Evolutionary conservation across 345 rosid genomes (phyloP), one percentile per base, ranked within the genome.

Genomic region (Eucalyptus pauciflora): DNA sequence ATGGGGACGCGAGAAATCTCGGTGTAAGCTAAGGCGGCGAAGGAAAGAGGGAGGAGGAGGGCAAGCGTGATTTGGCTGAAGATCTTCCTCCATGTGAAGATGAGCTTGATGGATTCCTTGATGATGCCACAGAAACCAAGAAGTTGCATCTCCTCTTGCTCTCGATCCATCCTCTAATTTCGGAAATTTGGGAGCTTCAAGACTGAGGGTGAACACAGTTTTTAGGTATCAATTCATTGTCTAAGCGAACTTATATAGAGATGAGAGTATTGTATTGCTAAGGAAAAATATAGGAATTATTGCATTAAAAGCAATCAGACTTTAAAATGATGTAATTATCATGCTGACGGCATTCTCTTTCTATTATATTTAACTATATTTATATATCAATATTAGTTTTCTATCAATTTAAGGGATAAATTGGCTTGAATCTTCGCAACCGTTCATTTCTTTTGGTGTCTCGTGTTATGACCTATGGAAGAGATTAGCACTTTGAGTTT

Each of bases 121-220:
- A 89, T 89, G 80, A 91, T 92, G 86, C 92, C 94, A 24, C 88
- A 90, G 89, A 95, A 67, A 31, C 96, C 94, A 17, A 95, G 94
- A 80, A 92, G 88, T 50, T 94, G 94, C 86, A 94, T 91, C 89
- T 93, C 94, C 90, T 94, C 95, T 71, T 94, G 95, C 51, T 92
- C 94, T 88, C 89, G 91, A 22, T 95, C 95, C 96, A 94, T 94
- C 43, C 14, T 49, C 25, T 69, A 33, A 69, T 33, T 69, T 33
- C 7, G 10, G 13, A 69, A 69, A 69, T 33, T 33, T 69, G 25
- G 41, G 13, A 69, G 81, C 25, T 69, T 69, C 45, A 4, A 17
- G 45, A 69, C 81, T 17, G 46, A 71, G 45, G 45, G 25, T 5
- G 81, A 69, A 33, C 25, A 5, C 45, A 33, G 81, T 71, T 71